Percentiles rank a stretch among this genome's conserved stretches.
Conservation (phyloP, 257 asterid genomes). For the Plantago ovata region DNA sequence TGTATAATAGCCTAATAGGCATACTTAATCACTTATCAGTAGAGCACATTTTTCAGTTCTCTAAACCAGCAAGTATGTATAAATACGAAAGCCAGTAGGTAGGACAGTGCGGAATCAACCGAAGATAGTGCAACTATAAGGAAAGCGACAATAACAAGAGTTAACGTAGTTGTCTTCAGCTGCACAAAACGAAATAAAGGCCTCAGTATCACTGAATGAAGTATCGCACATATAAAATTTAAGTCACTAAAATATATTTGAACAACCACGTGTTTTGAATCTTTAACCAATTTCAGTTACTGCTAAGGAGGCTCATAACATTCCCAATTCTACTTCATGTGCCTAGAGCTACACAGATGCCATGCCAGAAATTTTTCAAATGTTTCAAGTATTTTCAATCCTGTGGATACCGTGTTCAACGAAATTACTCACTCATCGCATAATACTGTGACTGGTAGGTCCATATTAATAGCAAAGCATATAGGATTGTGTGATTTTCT, state of each 20-base stretch:
- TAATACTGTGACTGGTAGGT: not conserved
- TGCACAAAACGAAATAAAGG: conserved; percentile 35
- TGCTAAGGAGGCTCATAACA: not conserved
- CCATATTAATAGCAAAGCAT: no score
- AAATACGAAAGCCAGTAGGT: conserved; percentile 60
- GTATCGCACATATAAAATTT: not conserved
- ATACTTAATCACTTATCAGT: no score
- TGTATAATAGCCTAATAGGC: no score
- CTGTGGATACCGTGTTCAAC: not conserved
- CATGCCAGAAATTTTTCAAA: no score
- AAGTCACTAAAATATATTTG: not conserved
- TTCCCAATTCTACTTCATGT: not conserved
- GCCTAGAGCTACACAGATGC: not conserved
- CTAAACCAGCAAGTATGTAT: no score
- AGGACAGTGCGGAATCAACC: conserved; percentile 76
- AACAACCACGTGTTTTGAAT: not conserved
- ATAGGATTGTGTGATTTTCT: no score
- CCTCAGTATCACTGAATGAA: conserved; percentile 4
- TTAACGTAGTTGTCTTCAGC: conserved; percentile 87
- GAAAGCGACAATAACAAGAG: conserved; percentile 77
- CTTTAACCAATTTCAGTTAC: conserved; percentile 8
- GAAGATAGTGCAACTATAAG: conserved; percentile 72
- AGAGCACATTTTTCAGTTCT: no score
- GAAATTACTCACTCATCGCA: not conserved
- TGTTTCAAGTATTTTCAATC: no score